Base-by-base conservation (phyloP, 75 land plant species). In the Cryptomeria japonica region DNA sequence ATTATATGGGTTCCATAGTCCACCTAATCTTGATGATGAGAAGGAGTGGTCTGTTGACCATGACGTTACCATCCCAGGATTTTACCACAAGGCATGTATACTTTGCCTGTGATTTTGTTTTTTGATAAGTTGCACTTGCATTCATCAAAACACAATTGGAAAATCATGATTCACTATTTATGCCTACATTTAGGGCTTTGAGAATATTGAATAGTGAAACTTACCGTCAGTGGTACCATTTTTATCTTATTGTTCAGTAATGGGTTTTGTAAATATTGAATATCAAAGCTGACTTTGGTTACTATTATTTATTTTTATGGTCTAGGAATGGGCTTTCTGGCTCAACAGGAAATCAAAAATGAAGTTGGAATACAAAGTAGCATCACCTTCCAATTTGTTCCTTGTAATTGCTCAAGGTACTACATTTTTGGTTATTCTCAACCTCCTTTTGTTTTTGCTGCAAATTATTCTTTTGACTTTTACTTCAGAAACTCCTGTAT, bases 241-340 rank as follows among this genome's bases (percentile, higher is more conserved):
- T 58, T 61, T 61, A 6, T 22, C n/a, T 25, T 22, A 61, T 61
- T 22, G 70, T 61, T 61, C 28, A 61, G 70, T 22, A 61, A 61
- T 61, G 70, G 70, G 28, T 6, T 61, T 22, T 61, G 70, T 25
- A 8, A 61, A 79, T 79, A 39, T 39, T 79, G 44, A 79, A 18
- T 39, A 22, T 34, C 25, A 32, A 87, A 56, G 55, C 49, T 88
- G 7, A 16, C 51, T 77, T 51, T 88, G 49, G 44, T 80, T 32
- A 28, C 34, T 41, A 42, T 15, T 32, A 5, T 15, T 32, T 56
- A 83, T n/a, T 68, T 70, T 80, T 58, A 28, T 88, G 19, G 9
- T 83, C 46, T 84, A 90, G 91, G 90, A 88, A 84, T 90, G 90
- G 90, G 73, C 85, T 37, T 84, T 89, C 36, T 90, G 91, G 90